Evolutionary conservation across 345 rosid genomes (phyloP), one percentile per base, ranked within the genome.

Genomic region (Brassica juncea): DNA sequence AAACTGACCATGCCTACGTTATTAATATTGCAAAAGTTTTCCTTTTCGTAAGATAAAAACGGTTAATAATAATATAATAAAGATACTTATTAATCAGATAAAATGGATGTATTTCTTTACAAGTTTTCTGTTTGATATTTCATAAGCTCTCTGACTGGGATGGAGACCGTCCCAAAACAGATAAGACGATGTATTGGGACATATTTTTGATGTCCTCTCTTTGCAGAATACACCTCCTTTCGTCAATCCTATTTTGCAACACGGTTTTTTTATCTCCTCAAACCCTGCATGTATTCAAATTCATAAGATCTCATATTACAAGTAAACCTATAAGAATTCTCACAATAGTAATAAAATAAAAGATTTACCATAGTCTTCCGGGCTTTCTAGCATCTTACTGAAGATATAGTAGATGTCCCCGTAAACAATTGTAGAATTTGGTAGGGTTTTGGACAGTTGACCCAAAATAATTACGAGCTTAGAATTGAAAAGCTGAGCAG

Each of bases 401-500:
- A 89, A 44, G 23, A 85, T 64, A 75, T 61, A 15, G 83, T 85
- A 89, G 74, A 82, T 57, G 70, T 92, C 91, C 12, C 85, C 0
- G 74, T 80, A 85, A 31, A 85, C 79, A 25, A 89, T 5, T 55
- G 47, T 82, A 5, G 85, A 74, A 6, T 72, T 81, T n/a, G 84
- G 88, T 23, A 84, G 75, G 31, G 32, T 57, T 19, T 23, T 54
- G 8, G 72, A 10, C 58, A 90, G 84, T 52, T 84, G 79, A 19
- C 78, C 73, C 23, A 87, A 3, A 7, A 7, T 6, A 6, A 82
- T 28, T 3, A 78, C 47, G 65, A 90, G 81, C 73, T 89, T 94
- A 68, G 86, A 68, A 72, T 89, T 92, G 80, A 86, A 87, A 72
- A 85, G 81, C 30, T 14, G 35, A 3, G 94, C 84, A 16, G 87